Conservation (phyloP, 768 basidiomycete species). For the Pleurotus djamor region DNA sequence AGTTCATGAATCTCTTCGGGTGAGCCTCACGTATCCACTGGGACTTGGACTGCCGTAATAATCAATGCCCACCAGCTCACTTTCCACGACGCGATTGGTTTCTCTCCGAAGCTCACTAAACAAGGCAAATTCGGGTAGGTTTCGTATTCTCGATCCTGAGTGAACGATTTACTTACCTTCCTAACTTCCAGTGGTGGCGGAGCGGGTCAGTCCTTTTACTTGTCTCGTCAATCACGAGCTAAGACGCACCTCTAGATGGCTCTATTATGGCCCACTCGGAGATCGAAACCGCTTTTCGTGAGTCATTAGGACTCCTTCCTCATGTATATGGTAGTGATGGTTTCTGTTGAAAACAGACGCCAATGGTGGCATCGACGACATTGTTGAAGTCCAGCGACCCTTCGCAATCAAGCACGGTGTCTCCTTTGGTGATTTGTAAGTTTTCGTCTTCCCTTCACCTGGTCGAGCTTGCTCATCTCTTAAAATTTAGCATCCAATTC, state of each 20-base stretch:
- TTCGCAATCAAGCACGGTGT: constrained; percentile 26
- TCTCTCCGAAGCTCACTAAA: constrained; percentile 18
- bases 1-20: constrained; percentile 24
- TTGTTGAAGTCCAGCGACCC: constrained; percentile 24
- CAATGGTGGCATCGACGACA: constrained; percentile 26
- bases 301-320: background rate
- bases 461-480: no score
- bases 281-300: constrained; percentile 18
- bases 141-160: background rate
- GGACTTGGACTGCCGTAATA: background rate
- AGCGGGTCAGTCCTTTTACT: constrained; percentile 10
- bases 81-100: constrained; percentile 30
- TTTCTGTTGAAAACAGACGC: constrained; percentile 12
- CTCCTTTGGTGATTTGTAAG: constrained; percentile 34
- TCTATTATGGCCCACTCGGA: constrained; percentile 21
- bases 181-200: constrained; percentile 15
- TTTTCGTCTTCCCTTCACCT: no score
- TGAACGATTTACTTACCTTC: background rate
- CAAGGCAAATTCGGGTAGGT: constrained; percentile 20
- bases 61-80: constrained; percentile 14
- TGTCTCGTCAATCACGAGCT: background rate
- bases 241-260: constrained; percentile 13
- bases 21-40: background rate
- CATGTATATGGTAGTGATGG: background rate
- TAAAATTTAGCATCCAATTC: constrained; percentile 33